Percentiles rank a stretch among this genome's conserved stretches.
These are phyloP conservation scores for Leucocoprinus sp. DNA, from an alignment of 768 basidiomycete species.

Conservation along the genomic window DNA sequence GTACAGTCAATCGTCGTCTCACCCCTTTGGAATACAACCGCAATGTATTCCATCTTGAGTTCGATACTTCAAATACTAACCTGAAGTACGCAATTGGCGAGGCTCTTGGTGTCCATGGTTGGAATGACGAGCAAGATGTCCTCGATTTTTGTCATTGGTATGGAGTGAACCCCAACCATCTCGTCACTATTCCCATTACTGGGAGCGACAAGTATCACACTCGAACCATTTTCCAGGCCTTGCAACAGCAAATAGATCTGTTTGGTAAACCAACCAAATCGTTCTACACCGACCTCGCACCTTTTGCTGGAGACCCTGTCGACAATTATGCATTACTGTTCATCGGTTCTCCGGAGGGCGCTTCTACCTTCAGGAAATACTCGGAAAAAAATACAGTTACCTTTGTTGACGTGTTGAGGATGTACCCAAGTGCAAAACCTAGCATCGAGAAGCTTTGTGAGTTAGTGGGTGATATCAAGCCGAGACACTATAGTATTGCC, in stretches of 20 bases:
- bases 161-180: slow-evolving; percentile 68
- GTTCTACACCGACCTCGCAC: slow-evolving; percentile 85
- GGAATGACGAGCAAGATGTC: slow-evolving; percentile 91
- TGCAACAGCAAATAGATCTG: slow-evolving; percentile 95
- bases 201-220: slow-evolving; percentile 72
- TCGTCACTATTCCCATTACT: slow-evolving; percentile 76
- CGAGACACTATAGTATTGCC: slow-evolving; percentile 97
- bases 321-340: slow-evolving; percentile 82
- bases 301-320: slow-evolving; percentile 56
- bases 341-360: slow-evolving; percentile 89
- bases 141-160: slow-evolving; percentile 89
- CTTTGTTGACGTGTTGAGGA: slow-evolving; percentile 79
- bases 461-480: slow-evolving; percentile 90
- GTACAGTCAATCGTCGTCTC: slow-evolving; percentile 88
- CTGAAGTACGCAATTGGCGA: slow-evolving; percentile 95
- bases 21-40: slow-evolving; percentile 95
- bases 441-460: slow-evolving; percentile 82
- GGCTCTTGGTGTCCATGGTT: slow-evolving; percentile 94
- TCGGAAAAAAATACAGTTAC: slow-evolving; percentile 92
- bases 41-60: slow-evolving; percentile 98
- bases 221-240: slow-evolving; percentile 87
- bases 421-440: slow-evolving; percentile 73
- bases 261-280: slow-evolving; percentile 95
- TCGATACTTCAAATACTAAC: slow-evolving; percentile 85
- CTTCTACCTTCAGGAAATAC: slow-evolving; percentile 89